Base-by-base conservation (phyloP, 495 filamentous ascomycete genomes). In the Parathielavia hyrcaniae region DNA sequence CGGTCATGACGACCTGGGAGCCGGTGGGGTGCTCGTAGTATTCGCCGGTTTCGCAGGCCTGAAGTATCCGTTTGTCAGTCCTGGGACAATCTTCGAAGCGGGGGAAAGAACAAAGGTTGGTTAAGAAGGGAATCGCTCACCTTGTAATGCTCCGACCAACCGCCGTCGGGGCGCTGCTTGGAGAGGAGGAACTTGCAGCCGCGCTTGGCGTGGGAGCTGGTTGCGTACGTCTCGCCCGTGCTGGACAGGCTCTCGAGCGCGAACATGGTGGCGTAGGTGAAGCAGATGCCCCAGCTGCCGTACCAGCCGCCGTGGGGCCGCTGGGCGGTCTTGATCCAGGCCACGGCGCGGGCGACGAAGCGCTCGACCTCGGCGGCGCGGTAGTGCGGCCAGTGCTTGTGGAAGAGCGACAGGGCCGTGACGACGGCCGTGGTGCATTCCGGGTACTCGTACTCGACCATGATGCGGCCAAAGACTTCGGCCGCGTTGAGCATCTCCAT, bases 401-500 rank as follows among this genome's bases (percentile, higher is more conserved):
- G 79, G 76, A 97, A 98, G 6, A 91, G 76, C 0, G 83, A 86
- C 0, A 98, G 78, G 0, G 87, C 90, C 3, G 90, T 96, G n/a
- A 97, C 87, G 6, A 90, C 88, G 3, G 93, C 91, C 2, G 95
- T 97, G 2, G 93, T 97, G 72, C 95, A 98, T 69, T 98, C 93
- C 0, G 92, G 91, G 62, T 97, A 96, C 65, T 96, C 90, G 69
- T 97, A 98, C 60, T 96, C 90, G 39, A 97, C 86, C 93, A 98
- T 97, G 69, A 98, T 97, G 13, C 85, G 81, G 16, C 91, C 95
- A 67, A 98, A 98, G 0, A 98, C 92, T 67, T 97, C 95, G 16
- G 93, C 95, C 2, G 90, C 92, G 67, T 98, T 98, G 5, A 98
- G 78, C 64, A 82, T 78, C 66, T 98, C 93, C 38, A 97, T 65